Evolutionary conservation across 202 grass and related monocot species (phyloP), one percentile per base, ranked within the genome.

Genomic region (Bolboschoenoplectus hybrid): DNA sequence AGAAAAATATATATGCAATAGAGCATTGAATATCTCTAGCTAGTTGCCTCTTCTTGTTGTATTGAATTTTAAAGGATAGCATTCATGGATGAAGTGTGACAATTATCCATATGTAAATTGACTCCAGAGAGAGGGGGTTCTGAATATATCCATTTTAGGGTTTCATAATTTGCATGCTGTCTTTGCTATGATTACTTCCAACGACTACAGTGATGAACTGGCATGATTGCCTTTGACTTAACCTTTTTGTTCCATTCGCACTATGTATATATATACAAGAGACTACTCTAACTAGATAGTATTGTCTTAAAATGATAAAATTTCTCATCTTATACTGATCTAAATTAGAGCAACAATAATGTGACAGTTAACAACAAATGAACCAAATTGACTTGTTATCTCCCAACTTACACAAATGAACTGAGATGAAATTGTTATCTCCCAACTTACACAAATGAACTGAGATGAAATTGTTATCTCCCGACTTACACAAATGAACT

Each of bases 111-210:
- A 58, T 58, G 17, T 62, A 79, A 83, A 53, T 52, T 70, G 63
- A 52, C 14, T 56, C 35, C 81, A 84, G 64, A 84, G 46, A 69
- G 63, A 67, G 8, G 49, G 63, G 13, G 10, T 68, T 83, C 64
- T 53, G 81, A 55, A 68, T 66, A 34, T 51, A 66, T 76, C 81
- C 43, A 55, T 76, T 58, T 83, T 79, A 55, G 80, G 63, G 50
- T 56, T 65, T 64, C 80, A 79, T 84, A 81, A 88, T 88, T 66
- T 65, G 36, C 61, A 52, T 72, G 58, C 80, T 74, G 39, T 60
- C 52, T 74, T 88, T 88, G 68, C 80, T 51, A 83, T 88, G 86
- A 77, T 88, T 47, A 44, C 70, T 44, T 77, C 44, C 81, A 84
- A 84, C 80, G 14, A 66, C 81, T 77, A 60, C 46, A 66, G 58